Percentiles rank a stretch among this genome's conserved stretches.
These are phyloP conservation scores for Mucuna pruriens DNA, from an alignment of 306 rosid species.

Conservation along the genomic window DNA sequence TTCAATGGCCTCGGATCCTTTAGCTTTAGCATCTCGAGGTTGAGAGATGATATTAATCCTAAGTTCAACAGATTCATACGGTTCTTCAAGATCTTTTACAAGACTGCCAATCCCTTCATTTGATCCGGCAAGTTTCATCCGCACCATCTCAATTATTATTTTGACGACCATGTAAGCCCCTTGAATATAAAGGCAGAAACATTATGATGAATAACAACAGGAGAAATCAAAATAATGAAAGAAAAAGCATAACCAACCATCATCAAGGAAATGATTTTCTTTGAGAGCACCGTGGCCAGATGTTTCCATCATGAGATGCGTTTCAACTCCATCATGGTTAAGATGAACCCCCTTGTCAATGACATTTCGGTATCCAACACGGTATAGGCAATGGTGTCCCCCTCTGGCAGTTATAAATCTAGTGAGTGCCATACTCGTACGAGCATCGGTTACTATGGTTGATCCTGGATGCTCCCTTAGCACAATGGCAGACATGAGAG, in stretches of 20 bases:
- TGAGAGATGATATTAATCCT: slow-evolving; percentile 72
- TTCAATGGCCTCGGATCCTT: slow-evolving; percentile 67
- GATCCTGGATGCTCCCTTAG: slow-evolving; percentile 77
- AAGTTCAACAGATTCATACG: slow-evolving; percentile 67
- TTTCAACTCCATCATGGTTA: slow-evolving; percentile 66
- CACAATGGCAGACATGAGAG: slow-evolving; percentile 82
- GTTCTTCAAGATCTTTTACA: slow-evolving; percentile 82
- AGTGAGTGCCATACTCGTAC: slow-evolving; percentile 78
- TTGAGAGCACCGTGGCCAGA: slow-evolving; percentile 93
- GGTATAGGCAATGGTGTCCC: slow-evolving; percentile 80
- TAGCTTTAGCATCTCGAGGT: slow-evolving; percentile 75
- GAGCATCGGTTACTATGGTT: slow-evolving; percentile 82
- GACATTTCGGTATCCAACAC: slow-evolving; percentile 88
- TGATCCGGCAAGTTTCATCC: slow-evolving; percentile 81
- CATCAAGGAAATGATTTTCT: slow-evolving; percentile 91
- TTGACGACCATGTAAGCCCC: slow-evolving; percentile 94
- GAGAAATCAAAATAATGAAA: not conserved
- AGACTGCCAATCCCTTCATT: slow-evolving; percentile 86
- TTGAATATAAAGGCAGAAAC: slow-evolving; percentile 20
- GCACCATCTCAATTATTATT: slow-evolving; percentile 84
- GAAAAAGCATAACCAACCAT: slow-evolving; percentile 56
- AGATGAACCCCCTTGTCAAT: slow-evolving; percentile 87
- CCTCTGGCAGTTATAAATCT: slow-evolving; percentile 70
- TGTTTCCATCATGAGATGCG: slow-evolving; percentile 93
- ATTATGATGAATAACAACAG: not conserved